A percentile compares a stretch with the other conserved stretches of the same genome.
Evolutionary conservation across 345 rosid species (phyloP).

Genomic region (Euphorbia lathyris): DNA sequence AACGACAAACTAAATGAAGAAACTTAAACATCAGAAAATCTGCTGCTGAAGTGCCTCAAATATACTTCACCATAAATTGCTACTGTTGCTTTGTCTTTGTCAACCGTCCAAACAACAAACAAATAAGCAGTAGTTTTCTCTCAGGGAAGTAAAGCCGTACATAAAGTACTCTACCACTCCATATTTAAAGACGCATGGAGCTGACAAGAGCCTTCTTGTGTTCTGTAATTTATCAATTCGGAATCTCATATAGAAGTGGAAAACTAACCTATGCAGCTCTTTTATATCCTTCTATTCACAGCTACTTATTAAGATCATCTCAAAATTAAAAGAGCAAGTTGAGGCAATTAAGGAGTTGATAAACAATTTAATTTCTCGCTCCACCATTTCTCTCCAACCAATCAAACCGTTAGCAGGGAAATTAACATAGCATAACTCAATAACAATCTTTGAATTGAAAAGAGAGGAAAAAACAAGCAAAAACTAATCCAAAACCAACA

Average conservation of each 20-base stretch:
- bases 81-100: too few relatives aligned
- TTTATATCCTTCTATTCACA: neutral
- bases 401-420: slow-evolving; percentile 2
- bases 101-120: too few relatives aligned
- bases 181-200: too few relatives aligned
- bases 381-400: slow-evolving; percentile 18
- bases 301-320: neutral
- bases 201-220: too few relatives aligned
- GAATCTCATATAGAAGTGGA: neutral
- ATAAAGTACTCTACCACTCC: neutral
- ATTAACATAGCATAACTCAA: too few relatives aligned
- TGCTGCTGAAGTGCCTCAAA: too few relatives aligned
- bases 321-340: too few relatives aligned
- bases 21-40: neutral
- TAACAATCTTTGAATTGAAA: too few relatives aligned
- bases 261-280: neutral
- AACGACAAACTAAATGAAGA: neutral
- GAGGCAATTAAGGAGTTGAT: too few relatives aligned
- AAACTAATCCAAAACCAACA: too few relatives aligned
- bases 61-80: too few relatives aligned
- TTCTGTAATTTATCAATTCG: neutral
- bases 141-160: neutral
- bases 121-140: neutral
- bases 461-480: too few relatives aligned
- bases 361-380: neutral